A percentile compares a stretch with the other conserved stretches of the same genome.
Conservation (phyloP, 441 rosid genomes). For the Bruguiera hainesii region DNA sequence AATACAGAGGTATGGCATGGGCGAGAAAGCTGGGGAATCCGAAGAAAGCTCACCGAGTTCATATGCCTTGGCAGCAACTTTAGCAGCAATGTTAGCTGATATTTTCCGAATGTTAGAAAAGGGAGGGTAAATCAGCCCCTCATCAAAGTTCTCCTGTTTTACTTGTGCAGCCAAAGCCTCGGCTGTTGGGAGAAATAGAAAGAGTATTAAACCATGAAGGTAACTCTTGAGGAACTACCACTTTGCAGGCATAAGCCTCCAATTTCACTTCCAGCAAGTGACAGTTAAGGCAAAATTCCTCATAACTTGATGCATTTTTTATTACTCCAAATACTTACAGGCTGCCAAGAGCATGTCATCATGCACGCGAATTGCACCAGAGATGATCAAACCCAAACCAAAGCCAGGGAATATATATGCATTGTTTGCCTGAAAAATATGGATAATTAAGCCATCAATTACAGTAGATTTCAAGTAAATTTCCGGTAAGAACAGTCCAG, state of each 20-base stretch:
- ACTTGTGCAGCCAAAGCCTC: conserved; percentile 91
- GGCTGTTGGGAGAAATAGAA: conserved; percentile 44
- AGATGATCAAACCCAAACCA: conserved; percentile 90
- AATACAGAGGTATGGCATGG: too few relatives aligned
- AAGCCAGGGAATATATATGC: conserved; percentile 96
- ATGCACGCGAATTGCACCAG: conserved; percentile 89
- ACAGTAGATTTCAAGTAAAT: background rate
- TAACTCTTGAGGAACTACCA: background rate
- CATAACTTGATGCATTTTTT: background rate
- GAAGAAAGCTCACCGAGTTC: conserved; percentile 64
- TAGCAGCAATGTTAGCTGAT: conserved; percentile 87
- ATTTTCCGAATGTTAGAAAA: conserved; percentile 83
- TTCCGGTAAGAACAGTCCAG: conserved; percentile 9
- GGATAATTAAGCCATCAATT: conserved; percentile 9
- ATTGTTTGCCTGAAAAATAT: conserved; percentile 71
- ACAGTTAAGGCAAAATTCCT: background rate
- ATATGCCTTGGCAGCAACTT: conserved; percentile 85
- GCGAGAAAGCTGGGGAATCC: background rate
- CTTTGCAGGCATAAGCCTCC: background rate
- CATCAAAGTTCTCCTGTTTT: conserved; percentile 48
- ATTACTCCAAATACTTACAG: conserved; percentile 48
- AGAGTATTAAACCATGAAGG: background rate
- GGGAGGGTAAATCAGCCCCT: conserved; percentile 90
- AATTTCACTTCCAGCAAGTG: too few relatives aligned
- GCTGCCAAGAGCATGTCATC: conserved; percentile 96